These are phyloP conservation scores for Cladosporium sp. DNA, from an alignment of 2,329 filamentous ascomycete species.

Conservation along the genomic window DNA sequence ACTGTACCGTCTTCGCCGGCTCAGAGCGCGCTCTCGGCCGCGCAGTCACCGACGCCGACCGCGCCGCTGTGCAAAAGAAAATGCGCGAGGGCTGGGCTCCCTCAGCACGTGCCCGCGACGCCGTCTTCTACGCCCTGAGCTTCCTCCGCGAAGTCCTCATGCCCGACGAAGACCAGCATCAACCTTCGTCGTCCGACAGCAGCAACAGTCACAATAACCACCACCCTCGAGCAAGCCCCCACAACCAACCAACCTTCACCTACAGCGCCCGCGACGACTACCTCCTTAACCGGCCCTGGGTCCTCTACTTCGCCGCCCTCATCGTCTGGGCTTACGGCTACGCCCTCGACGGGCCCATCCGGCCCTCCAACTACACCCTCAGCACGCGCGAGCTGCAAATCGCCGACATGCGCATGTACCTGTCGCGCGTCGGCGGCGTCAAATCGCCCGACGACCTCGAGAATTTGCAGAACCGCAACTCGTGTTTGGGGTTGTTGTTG, in stretches of 20 bases:
- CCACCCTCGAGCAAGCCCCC: neutral
- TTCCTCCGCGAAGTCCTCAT: slow-evolving; percentile 85
- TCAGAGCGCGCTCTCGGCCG: slow-evolving; percentile 83
- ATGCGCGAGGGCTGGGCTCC: slow-evolving; percentile 91
- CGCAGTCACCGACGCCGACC: slow-evolving; percentile 79
- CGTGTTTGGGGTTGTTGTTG: slow-evolving; percentile 77
- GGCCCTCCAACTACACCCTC: slow-evolving; percentile 48
- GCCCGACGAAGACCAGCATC: slow-evolving; percentile 51
- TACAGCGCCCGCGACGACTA: slow-evolving; percentile 89
- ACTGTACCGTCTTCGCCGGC: slow-evolving; percentile 92
- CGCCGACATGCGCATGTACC: slow-evolving; percentile 76
- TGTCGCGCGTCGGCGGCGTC: slow-evolving; percentile 71
- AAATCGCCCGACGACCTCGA: slow-evolving; percentile 76
- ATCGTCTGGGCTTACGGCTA: slow-evolving; percentile 96
- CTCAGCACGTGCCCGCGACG: slow-evolving; percentile 83
- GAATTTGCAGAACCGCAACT: slow-evolving; percentile 73
- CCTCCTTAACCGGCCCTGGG: slow-evolving; percentile 89
- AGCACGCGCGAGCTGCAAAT: slow-evolving; percentile 66
- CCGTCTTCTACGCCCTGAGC: slow-evolving; percentile 86
- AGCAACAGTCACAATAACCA: neutral
- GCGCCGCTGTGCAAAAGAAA: slow-evolving; percentile 74
- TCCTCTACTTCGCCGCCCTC: slow-evolving; percentile 87
- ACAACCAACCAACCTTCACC: slow-evolving; percentile 33
- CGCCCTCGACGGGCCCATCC: slow-evolving; percentile 76
- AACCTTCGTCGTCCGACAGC: neutral